Conservation (phyloP, 257 asterid genomes). For the Dorcoceras hygrometricum region DNA sequence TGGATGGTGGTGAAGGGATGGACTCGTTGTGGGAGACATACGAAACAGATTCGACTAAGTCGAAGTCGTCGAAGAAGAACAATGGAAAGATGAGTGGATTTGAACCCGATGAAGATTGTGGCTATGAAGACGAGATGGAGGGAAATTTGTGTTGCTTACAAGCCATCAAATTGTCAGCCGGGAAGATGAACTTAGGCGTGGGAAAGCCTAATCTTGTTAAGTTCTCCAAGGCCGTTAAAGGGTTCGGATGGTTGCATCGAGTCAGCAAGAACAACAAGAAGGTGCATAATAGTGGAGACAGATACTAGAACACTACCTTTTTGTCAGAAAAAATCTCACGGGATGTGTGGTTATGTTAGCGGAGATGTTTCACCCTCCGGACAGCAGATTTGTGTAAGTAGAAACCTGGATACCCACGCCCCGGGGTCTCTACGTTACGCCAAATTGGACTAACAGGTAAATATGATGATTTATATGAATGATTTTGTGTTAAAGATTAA, state of each 20-base stretch:
- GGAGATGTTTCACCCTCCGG: not conserved
- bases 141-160: constrained; percentile 70
- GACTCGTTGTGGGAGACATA: constrained; percentile 51
- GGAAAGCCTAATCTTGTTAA: constrained; percentile 69
- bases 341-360: not conserved
- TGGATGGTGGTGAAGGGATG: constrained; percentile 43
- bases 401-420: not conserved
- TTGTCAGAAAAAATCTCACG: not conserved
- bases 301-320: constrained; percentile 21
- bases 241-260: constrained; percentile 79
- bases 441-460: constrained; percentile 26
- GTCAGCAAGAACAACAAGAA: constrained; percentile 67
- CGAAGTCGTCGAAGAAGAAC: constrained; percentile 19
- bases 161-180: constrained; percentile 67
- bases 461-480: constrained; percentile 22
- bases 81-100: constrained; percentile 26
- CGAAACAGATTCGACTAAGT: constrained; percentile 32
- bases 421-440: constrained; percentile 17
- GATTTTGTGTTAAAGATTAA: not conserved
- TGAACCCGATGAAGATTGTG: constrained; percentile 7
- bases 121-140: constrained; percentile 25
- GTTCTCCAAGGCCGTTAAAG: constrained; percentile 77
- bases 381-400: too few species aligned
- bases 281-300: constrained; percentile 69
- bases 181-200: constrained; percentile 79